phyloP scores from a whole-genome alignment of 1,284 basidiomycete species.

The Thelephora terrestris region DNA sequence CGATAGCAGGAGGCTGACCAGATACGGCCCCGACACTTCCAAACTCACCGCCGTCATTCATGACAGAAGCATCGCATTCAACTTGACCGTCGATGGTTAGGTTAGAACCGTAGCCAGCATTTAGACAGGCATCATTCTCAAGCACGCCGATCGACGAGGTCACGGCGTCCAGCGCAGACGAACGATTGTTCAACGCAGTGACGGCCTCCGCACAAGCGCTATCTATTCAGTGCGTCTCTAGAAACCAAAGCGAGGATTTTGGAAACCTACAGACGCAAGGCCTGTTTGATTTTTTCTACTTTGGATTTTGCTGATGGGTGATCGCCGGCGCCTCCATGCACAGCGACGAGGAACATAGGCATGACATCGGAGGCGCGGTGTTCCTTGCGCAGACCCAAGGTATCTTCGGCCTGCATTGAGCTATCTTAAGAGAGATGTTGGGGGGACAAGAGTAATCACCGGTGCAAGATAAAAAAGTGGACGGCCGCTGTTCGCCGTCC shows the following conservation, averaged over 20 bases:
- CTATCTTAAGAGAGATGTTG: too few species aligned
- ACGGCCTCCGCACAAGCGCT: constrained; percentile 39
- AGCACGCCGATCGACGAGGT: constrained; percentile 42
- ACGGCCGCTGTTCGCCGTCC: neutral
- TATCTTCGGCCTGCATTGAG: too few species aligned
- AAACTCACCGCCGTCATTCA: constrained; percentile 47
- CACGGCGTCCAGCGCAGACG: constrained; percentile 32
- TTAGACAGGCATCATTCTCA: constrained; percentile 52
- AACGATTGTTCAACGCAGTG: constrained; percentile 9
- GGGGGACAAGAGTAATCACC: neutral
- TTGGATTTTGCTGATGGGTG: constrained; percentile 28
- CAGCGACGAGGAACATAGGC: constrained; percentile 28
- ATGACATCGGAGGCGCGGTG: too few species aligned
- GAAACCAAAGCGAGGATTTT: neutral
- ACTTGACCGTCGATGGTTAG: constrained; percentile 56
- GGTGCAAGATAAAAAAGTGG: neutral
- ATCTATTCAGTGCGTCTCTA: neutral
- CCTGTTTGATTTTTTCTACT: constrained; percentile 41
- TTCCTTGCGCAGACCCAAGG: too few species aligned
- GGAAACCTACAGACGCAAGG: constrained; percentile 38
- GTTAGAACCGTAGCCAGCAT: constrained; percentile 71
- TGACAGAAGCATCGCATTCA: constrained; percentile 71
- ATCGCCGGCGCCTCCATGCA: constrained; percentile 61
- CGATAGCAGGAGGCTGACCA: constrained; percentile 28
- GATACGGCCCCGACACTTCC: constrained; percentile 62